These are phyloP conservation scores for Metschnikowia lunata DNA, from an alignment of 805 yeast genomes.

Conservation along the genomic window DNA sequence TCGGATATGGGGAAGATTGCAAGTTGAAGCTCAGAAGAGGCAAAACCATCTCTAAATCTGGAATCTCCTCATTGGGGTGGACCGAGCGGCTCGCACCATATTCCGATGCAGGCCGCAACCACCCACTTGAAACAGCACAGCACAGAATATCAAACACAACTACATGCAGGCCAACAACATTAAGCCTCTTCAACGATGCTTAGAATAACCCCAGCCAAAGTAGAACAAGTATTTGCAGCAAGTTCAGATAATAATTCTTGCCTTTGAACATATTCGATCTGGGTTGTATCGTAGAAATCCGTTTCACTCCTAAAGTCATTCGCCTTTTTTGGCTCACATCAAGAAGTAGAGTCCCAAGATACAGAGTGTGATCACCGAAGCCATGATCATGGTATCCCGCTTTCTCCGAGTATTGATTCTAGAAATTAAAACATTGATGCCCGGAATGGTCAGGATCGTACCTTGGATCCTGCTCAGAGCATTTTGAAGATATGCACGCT, in stretches of 20 bases:
- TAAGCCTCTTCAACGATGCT: too few species aligned
- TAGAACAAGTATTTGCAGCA: too few species aligned
- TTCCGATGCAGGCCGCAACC: too few species aligned
- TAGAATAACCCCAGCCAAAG: too few species aligned
- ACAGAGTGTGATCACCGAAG: conserved; percentile 67
- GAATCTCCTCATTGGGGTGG: conserved; percentile 5
- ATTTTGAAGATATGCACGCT: conserved; percentile 56
- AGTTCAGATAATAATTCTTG: too few species aligned
- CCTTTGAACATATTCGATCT: too few species aligned
- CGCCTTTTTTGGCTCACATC: conserved; percentile 1
- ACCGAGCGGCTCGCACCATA: not conserved
- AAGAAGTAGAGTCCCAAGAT: conserved; percentile 59
- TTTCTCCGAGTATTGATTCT: conserved; percentile 85
- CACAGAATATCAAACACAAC: too few species aligned
- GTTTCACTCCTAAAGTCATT: too few species aligned
- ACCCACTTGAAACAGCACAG: too few species aligned
- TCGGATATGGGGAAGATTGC: not conserved
- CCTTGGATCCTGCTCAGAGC: conserved; percentile 62
- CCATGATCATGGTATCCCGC: conserved; percentile 82
- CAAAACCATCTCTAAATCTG: conserved; percentile 4
- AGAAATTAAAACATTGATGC: conserved; percentile 66
- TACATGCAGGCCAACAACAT: too few species aligned
- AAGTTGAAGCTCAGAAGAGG: not conserved
- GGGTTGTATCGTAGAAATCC: too few species aligned
- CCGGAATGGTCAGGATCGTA: conserved; percentile 71